Evolutionary conservation across 345 rosid genomes (phyloP), one percentile per base, ranked within the genome.

Genomic region (Orychophragmus violaceus): DNA sequence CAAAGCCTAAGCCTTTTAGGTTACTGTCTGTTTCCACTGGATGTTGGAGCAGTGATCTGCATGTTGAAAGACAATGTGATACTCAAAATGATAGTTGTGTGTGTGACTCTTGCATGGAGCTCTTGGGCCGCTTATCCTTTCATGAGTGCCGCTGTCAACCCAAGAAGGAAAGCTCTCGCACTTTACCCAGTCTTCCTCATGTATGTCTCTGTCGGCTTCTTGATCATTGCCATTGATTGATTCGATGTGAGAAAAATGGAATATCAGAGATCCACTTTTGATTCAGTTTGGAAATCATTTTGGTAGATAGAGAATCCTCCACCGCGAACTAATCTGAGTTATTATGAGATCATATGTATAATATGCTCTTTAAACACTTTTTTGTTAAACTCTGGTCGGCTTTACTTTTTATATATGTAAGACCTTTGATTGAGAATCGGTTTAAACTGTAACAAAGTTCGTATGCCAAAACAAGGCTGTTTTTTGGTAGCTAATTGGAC

Each of bases 51-150:
- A 30, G 63, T 90, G 28, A 74, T 86, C 66, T 88, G 97, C 72
- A 72, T 88, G 90, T 59, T 90, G 83, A 84, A 87, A 76, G 90
- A 86, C 71, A 86, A 78, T 42, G 93, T 86, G 42, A 74, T 90
- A 12, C 37, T 90, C 69, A 90, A 90, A 74, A 59, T 86, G 62
- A 50, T 86, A 3, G 95, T 86, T 39, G 97, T 90, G n/a, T 76
- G 66, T 30, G 86, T 87, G 69, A 82, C 95, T 0, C 75, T 90
- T 76, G 89, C 95, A 4, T 90, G 97, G 95, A 88, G 97, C 76
- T 86, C 95, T 3, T 88, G 97, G 97, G 93, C 97, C 9, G 95
- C 97, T 62, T 90, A 88, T 72, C 97, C 97, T 17, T 90, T 90
- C 86, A 90, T 90, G 92, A 88, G 97, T 52, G 79, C 95, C 1